Percentiles rank a stretch among this genome's conserved stretches.
Conservation (phyloP, 169 alveolate genomes). For the Cryptosporidium bovis region DNA sequence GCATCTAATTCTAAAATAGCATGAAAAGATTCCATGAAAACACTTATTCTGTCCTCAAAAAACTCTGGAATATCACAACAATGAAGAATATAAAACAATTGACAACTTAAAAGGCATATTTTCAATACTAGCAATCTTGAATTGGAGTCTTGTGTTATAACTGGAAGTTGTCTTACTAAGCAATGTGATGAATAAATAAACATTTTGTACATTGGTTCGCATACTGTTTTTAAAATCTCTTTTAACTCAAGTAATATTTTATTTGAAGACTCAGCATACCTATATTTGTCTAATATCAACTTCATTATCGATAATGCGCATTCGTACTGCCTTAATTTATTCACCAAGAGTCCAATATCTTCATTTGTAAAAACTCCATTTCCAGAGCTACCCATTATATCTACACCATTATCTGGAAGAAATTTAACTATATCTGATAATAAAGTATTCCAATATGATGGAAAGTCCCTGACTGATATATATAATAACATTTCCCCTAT, state of each 20-base stretch:
- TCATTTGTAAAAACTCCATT: conserved; percentile 25
- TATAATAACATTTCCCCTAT: conserved; percentile 63
- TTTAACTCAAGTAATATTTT: conserved; percentile 37
- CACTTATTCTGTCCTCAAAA: conserved; percentile 50
- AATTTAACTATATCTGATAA: conserved; percentile 40
- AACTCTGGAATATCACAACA: conserved; percentile 73
- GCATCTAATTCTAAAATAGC: conserved; percentile 44
- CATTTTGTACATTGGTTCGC: conserved; percentile 65
- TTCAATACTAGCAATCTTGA: conserved; percentile 13
- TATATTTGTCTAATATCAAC: conserved; percentile 46
- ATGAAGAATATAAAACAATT: conserved; percentile 66
- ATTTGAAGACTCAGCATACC: conserved; percentile 71
- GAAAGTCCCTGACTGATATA: conserved; percentile 64
- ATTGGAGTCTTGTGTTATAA: conserved; percentile 11
- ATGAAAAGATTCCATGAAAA: conserved; percentile 66
- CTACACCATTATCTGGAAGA: conserved; percentile 38
- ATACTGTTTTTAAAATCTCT: conserved; percentile 38
- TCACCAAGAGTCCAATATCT: conserved; percentile 10
- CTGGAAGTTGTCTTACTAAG: conserved; percentile 25
- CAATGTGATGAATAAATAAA: conserved; percentile 62
- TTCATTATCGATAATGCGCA: conserved; percentile 42
- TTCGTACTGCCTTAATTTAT: conserved; percentile 30
- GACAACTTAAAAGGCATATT: conserved; percentile 51
- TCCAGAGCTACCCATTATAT: neutral
- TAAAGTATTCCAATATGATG: conserved; percentile 39